A percentile compares a stretch with the other conserved stretches of the same genome.
Conservation (phyloP, 1,284 basidiomycete species). For the Melampsora larici-populina region DNA sequence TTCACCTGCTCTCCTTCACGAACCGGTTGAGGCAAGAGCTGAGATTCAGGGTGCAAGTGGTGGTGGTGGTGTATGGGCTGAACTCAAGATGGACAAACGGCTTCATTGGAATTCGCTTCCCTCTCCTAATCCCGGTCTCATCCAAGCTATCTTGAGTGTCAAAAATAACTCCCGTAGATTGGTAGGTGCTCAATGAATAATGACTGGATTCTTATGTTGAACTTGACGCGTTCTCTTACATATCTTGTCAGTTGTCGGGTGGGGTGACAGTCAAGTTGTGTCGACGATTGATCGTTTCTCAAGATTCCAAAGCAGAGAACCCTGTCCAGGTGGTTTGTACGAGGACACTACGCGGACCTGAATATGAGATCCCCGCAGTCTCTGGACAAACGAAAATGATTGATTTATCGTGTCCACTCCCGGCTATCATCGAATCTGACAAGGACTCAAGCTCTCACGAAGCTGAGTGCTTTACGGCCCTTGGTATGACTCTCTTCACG, state of each 20-base stretch:
- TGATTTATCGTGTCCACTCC: slow-evolving; percentile 43
- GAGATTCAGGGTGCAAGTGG: slow-evolving; percentile 45
- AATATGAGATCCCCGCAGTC: slow-evolving; percentile 47
- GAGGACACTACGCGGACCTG: slow-evolving; percentile 46
- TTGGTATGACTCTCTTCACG: slow-evolving; percentile 49
- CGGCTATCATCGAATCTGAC: slow-evolving; percentile 13
- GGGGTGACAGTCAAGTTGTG: slow-evolving; percentile 39
- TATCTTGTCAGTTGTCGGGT: slow-evolving; percentile 20
- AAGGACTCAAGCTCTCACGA: neutral
- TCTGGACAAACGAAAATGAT: slow-evolving; percentile 42
- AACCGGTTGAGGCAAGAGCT: slow-evolving; percentile 47
- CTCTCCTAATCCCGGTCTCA: slow-evolving; percentile 13
- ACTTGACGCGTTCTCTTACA: neutral
- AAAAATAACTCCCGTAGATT: slow-evolving; percentile 36
- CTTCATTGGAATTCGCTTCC: slow-evolving; percentile 19
- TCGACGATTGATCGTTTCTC: slow-evolving; percentile 19
- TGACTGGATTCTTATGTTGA: neutral
- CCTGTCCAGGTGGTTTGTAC: slow-evolving; percentile 45
- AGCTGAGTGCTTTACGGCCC: slow-evolving; percentile 44
- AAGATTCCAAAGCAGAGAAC: slow-evolving; percentile 36
- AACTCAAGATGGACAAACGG: slow-evolving; percentile 29
- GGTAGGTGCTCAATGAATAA: neutral
- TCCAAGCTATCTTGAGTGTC: slow-evolving; percentile 32
- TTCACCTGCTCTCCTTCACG: slow-evolving; percentile 12
- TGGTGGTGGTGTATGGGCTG: slow-evolving; percentile 36